These are phyloP conservation scores for Knoxia roxburghii DNA, from an alignment of 257 asterid species.

Conservation along the genomic window DNA sequence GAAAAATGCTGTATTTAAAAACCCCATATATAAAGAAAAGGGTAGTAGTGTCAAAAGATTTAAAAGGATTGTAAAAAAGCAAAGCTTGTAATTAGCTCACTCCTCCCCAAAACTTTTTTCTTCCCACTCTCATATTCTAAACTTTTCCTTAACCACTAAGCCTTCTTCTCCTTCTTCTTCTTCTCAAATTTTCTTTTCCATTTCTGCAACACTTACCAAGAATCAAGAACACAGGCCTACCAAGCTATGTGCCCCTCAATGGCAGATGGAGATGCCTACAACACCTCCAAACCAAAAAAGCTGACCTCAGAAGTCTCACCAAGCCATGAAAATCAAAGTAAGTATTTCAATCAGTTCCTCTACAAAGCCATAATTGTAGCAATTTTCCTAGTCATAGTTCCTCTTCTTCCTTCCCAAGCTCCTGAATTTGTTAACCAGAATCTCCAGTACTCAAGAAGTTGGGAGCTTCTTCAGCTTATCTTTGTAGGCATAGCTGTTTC, in stretches of 20 bases:
- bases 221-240: conserved; percentile 14
- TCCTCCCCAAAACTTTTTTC: conserved; percentile 50
- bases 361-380: conserved; percentile 53
- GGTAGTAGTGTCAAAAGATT: conserved; percentile 32
- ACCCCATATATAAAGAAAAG: too few species aligned
- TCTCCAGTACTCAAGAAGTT: conserved; percentile 47
- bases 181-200: conserved; percentile 18
- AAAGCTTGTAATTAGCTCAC: conserved; percentile 44
- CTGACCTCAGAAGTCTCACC: conserved; percentile 13
- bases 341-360: conserved; percentile 39
- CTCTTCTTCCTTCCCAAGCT: conserved; percentile 59
- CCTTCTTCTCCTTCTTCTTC: conserved; percentile 32
- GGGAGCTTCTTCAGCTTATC: conserved; percentile 89
- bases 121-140: conserved; percentile 31
- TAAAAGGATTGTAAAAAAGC: conserved; percentile 23
- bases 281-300: conserved; percentile 28
- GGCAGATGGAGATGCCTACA: conserved; percentile 41
- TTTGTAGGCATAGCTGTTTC: conserved; percentile 95
- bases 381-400: conserved; percentile 47
- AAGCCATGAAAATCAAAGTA: conserved; percentile 42
- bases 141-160: conserved; percentile 52
- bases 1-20: too few species aligned
- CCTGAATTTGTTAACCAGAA: conserved; percentile 69
- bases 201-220: conserved; percentile 17
- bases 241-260: conserved; percentile 32